A percentile compares a stretch with the other conserved stretches of the same genome.
phyloP scores from a whole-genome alignment of 495 filamentous ascomycete genomes.

The Extremus antarcticus region DNA sequence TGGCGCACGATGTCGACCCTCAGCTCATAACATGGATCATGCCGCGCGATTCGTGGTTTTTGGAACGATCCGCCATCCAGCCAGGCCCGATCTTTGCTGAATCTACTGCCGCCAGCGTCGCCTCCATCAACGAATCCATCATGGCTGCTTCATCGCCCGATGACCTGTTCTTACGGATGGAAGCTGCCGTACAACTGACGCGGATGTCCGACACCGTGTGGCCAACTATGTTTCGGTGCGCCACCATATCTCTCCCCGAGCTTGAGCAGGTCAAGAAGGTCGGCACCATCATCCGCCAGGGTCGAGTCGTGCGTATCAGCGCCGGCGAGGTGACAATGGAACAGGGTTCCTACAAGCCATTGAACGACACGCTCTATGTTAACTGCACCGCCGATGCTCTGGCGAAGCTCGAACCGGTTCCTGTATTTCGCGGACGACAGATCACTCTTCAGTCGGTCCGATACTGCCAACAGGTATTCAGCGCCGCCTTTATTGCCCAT shows the following conservation, averaged over 20 bases:
- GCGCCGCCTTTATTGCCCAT: conserved; percentile 1
- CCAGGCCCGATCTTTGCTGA: not conserved
- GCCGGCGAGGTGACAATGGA: not conserved
- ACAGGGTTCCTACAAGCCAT: not conserved
- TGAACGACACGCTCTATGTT: conserved; percentile 1
- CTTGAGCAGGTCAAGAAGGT: conserved; percentile 4
- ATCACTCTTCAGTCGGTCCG: conserved; percentile 3
- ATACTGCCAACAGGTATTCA: conserved; percentile 1
- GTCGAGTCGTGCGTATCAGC: not conserved
- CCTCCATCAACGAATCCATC: not conserved
- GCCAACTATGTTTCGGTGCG: conserved; percentile 1
- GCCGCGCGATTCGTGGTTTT: conserved; percentile 1
- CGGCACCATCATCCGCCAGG: conserved; percentile 1
- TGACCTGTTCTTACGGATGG: not conserved
- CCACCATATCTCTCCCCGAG: not conserved
- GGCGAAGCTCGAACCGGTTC: not conserved
- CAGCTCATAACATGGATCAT: conserved; percentile 5
- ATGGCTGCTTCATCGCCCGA: not conserved
- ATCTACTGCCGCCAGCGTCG: not conserved
- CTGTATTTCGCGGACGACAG: not conserved
- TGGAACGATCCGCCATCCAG: conserved; percentile 1
- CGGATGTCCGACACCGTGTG: not conserved
- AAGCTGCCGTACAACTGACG: not conserved
- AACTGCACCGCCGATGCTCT: conserved; percentile 5
- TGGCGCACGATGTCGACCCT: not conserved